Conservation (phyloP, 2,329 filamentous ascomycete genomes). For the Verticillium zaregamsianum region DNA sequence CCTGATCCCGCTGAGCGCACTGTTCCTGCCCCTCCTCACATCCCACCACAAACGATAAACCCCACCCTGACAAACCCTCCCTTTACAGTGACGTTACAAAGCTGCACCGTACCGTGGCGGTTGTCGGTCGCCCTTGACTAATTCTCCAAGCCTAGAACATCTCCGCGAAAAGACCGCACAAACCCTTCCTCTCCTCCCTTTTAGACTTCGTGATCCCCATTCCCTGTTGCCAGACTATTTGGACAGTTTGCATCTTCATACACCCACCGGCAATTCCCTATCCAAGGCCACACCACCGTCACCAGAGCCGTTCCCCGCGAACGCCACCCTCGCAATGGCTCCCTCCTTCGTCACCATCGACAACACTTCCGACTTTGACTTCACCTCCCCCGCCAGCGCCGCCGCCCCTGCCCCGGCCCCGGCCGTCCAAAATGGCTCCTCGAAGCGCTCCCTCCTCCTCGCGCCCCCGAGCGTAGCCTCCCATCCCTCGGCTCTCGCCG, state of each 20-base stretch:
- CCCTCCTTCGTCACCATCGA: slow-evolving; percentile 52
- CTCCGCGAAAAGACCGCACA: slow-evolving; percentile 4
- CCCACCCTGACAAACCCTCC: slow-evolving; percentile 13
- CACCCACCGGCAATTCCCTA: not conserved
- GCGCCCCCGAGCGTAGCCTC: slow-evolving; percentile 87
- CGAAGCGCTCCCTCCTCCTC: slow-evolving; percentile 69
- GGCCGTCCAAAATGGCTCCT: slow-evolving; percentile 11
- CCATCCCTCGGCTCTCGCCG: slow-evolving; percentile 72
- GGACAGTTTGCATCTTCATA: not conserved
- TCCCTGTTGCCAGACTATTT: not conserved
- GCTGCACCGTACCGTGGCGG: slow-evolving; percentile 1
- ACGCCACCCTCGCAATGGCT: slow-evolving; percentile 34
- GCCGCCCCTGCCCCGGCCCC: slow-evolving; percentile 14
- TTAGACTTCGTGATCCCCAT: not conserved
- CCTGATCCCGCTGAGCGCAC: not conserved
- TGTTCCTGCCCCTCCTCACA: not conserved
- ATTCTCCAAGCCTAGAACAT: slow-evolving; percentile 3
- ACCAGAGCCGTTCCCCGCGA: not conserved
- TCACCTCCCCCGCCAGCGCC: slow-evolving; percentile 20
- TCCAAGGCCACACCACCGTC: not conserved
- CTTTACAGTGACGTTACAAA: slow-evolving; percentile 4
- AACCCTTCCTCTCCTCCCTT: not conserved
- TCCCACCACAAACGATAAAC: slow-evolving; percentile 4
- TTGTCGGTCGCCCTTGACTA: slow-evolving; percentile 6
- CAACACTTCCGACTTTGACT: slow-evolving; percentile 48